phyloP scores from a whole-genome alignment of 306 rosid genomes.

The Sindora glabra region DNA sequence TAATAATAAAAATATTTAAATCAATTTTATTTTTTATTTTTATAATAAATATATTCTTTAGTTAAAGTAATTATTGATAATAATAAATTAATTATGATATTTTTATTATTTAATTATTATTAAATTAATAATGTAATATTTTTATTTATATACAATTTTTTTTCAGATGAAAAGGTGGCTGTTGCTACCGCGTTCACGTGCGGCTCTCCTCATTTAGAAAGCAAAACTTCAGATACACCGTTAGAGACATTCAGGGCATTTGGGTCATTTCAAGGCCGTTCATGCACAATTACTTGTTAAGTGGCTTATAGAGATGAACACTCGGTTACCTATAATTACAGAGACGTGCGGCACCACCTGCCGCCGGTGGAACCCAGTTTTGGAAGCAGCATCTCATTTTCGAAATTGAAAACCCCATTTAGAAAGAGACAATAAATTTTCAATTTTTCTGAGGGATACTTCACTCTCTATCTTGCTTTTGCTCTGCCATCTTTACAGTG shows the following conservation, averaged over 20 bases:
- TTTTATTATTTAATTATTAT: too few species aligned
- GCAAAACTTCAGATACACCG: neutral
- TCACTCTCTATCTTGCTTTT: neutral
- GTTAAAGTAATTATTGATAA: too few species aligned
- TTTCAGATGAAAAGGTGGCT: too few species aligned
- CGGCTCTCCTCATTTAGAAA: too few species aligned
- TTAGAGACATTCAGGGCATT: conserved; percentile 5
- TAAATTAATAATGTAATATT: too few species aligned
- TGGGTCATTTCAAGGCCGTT: conserved; percentile 30
- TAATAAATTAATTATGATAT: too few species aligned
- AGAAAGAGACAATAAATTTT: conserved; percentile 1
- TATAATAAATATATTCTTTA: too few species aligned
- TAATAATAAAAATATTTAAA: too few species aligned
- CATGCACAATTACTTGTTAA: neutral
- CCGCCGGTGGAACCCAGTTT: conserved; percentile 36
- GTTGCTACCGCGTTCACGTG: too few species aligned
- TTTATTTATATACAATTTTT: too few species aligned
- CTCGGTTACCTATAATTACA: neutral
- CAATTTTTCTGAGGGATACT: neutral
- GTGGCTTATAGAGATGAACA: conserved; percentile 10
- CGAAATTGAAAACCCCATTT: conserved; percentile 14
- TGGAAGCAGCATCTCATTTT: conserved; percentile 13
- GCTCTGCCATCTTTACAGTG: neutral
- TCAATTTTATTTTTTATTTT: too few species aligned
- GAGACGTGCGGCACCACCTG: conserved; percentile 12